Base-by-base conservation (phyloP, 495 filamentous ascomycete species). In the Penicillium psychrofluorescens region DNA sequence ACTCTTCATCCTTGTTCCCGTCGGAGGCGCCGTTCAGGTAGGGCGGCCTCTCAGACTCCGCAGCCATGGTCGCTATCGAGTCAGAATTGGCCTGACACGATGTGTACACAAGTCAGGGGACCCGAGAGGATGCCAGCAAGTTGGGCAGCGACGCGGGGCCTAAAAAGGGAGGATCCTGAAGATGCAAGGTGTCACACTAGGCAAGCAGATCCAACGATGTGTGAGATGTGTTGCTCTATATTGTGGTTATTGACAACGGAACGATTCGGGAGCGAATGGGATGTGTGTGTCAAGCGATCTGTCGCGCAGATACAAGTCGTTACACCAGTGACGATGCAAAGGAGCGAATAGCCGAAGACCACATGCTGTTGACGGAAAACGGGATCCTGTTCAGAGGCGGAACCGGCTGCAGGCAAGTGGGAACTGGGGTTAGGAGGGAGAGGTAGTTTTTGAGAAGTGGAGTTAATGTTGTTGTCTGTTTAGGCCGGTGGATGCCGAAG, bases 41-140 rank as follows among this genome's bases (percentile, higher is more conserved):
- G 60, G 68, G 63, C 63, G 55, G 58, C 64, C 67, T 69, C 59
- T 69, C 66, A 56, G 67, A 65, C 51, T 66, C 64, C 59, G 65
- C 61, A 55, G 65, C 61, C 68, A 70, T 72, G 58, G 50, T 56
- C 56, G 41, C 44, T 56, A 51, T 56, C 54, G 51, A 62, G 59
- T 57, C 59, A 62, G 53, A 40, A 40, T 53, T 33, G 30, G 39
- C 58, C 59, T 22, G 60, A 66, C 59, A 50, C 56, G 56, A 62
- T 48, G 46, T 49, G 55, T 54, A 63, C 22, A 5, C 61, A 58
- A 67, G 59, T 64, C 64, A 71, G 61, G 53, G 60, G 55, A 62
- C 56, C 67, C 61, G 54, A 63, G 64, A 64, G 59, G 56, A 51
- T 55, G 58, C 59, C 58, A 30, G 45, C 42, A 41, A 61, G 56